Conservation (phyloP, 495 filamentous ascomycete species). For the Bacidia gigantensis region DNA sequence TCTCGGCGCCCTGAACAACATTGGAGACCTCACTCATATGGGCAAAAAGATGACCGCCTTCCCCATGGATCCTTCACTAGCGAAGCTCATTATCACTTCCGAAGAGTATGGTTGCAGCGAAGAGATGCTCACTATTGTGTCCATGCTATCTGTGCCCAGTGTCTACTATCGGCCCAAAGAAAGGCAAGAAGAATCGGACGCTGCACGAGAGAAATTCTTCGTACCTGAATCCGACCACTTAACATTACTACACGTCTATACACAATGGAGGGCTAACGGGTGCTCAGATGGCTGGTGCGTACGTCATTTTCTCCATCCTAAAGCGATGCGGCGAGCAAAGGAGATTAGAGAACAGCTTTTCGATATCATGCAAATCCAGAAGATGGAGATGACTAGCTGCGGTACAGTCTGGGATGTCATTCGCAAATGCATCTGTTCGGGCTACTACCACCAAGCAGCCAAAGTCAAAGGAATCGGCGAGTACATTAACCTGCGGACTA, state of each 20-base stretch:
- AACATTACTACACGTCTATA: conserved; percentile 90
- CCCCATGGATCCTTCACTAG: conserved; percentile 89
- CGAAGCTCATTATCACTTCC: conserved; percentile 83
- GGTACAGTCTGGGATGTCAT: conserved; percentile 96
- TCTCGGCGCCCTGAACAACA: conserved; percentile 80
- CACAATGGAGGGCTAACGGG: conserved; percentile 87
- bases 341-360: conserved; percentile 87
- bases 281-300: conserved; percentile 84
- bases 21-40: conserved; percentile 79
- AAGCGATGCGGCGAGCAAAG: conserved; percentile 76
- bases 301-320: conserved; percentile 84
- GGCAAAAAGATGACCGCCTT: conserved; percentile 93
- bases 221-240: conserved; percentile 95
- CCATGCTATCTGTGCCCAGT: conserved; percentile 91
- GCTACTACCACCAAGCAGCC: conserved; percentile 98
- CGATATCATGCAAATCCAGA: conserved; percentile 91
- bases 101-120: conserved; percentile 86
- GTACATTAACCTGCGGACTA: conserved; percentile 91
- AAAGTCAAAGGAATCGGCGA: conserved; percentile 93
- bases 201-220: conserved; percentile 96
- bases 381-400: conserved; percentile 75
- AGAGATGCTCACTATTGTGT: conserved; percentile 96
- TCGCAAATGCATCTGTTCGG: conserved; percentile 91
- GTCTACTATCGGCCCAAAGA: conserved; percentile 98
- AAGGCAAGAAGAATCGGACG: conserved; percentile 90